These are phyloP conservation scores for Entelexis paramagnoliae DNA, from an alignment of 1,139 yeast species.

Conservation along the genomic window DNA sequence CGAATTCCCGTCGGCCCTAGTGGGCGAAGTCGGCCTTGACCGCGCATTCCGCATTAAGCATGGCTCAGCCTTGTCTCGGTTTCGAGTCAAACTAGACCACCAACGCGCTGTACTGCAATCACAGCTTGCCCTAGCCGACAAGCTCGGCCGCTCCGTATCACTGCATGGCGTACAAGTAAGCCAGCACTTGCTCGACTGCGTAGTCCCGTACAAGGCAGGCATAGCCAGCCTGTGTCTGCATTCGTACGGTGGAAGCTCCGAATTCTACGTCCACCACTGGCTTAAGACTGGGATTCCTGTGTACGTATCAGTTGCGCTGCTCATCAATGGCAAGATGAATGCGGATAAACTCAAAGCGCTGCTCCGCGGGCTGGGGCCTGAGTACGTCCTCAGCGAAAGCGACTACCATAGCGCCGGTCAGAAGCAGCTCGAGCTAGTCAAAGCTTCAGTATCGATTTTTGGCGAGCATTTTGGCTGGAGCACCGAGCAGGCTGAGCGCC, in stretches of 20 bases:
- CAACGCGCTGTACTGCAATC: constrained; percentile 45
- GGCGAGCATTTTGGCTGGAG: constrained; percentile 12
- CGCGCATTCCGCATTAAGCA: constrained; percentile 40
- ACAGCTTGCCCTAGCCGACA: constrained; percentile 48
- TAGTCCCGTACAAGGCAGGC: constrained; percentile 27
- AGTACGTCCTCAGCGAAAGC: constrained; percentile 44
- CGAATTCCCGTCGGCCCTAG: constrained; percentile 28
- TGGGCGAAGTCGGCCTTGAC: constrained; percentile 92
- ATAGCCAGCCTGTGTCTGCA: constrained; percentile 49
- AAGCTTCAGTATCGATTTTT: constrained; percentile 5
- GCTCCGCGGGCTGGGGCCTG: constrained; percentile 31
- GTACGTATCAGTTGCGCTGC: constrained; percentile 48
- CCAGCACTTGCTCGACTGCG: constrained; percentile 45
- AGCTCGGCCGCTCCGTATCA: constrained; percentile 46
- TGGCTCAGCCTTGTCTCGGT: constrained; percentile 34
- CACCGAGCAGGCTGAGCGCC: constrained; percentile 8
- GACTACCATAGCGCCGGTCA: constrained; percentile 36
- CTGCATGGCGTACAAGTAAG: constrained; percentile 79
- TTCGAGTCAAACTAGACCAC: constrained; percentile 51
- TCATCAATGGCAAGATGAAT: constrained; percentile 40
- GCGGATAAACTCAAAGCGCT: constrained; percentile 28
- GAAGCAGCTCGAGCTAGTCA: constrained; percentile 15
- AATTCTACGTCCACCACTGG: constrained; percentile 50
- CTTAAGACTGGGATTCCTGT: constrained; percentile 28
- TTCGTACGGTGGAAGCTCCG: constrained; percentile 76